phyloP scores from a whole-genome alignment of 2,329 filamentous ascomycete genomes.

The Aspergillus tanneri region DNA sequence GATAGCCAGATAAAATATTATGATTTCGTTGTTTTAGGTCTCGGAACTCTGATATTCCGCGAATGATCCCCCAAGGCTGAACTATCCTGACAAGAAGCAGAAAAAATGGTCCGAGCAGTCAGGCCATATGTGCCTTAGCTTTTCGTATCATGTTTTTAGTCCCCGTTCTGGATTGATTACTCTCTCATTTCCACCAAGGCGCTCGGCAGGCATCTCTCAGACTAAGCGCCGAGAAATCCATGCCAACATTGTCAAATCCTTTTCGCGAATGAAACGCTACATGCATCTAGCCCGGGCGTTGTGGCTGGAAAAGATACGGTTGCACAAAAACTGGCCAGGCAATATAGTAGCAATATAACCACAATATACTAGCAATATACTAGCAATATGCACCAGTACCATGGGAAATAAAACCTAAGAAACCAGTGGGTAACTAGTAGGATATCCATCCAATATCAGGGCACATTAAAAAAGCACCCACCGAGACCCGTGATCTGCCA shows the following conservation, averaged over 20 bases:
- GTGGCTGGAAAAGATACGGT: too few species aligned
- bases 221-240: slow-evolving; percentile 1
- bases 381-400: neutral
- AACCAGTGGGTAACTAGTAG: neutral
- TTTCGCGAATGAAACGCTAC: neutral
- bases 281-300: neutral
- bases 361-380: neutral
- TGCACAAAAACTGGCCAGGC: neutral
- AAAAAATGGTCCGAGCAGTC: too few species aligned
- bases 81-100: neutral
- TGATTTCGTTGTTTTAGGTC: neutral
- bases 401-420: neutral
- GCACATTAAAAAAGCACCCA: slow-evolving; percentile 4
- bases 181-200: slow-evolving; percentile 1
- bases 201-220: neutral
- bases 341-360: neutral
- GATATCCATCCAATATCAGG: slow-evolving; percentile 1
- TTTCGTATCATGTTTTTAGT: slow-evolving; percentile 10
- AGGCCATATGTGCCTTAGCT: slow-evolving; percentile 9
- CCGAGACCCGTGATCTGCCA: slow-evolving; percentile 5
- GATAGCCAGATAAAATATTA: neutral
- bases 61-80: neutral
- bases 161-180: slow-evolving; percentile 9
- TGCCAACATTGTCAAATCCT: neutral
- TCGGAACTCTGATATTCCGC: neutral